Percentiles rank a stretch among this genome's conserved stretches.
Conservation (phyloP, 176 grass and related monocot genomes). For the Elymus sibiricus region DNA sequence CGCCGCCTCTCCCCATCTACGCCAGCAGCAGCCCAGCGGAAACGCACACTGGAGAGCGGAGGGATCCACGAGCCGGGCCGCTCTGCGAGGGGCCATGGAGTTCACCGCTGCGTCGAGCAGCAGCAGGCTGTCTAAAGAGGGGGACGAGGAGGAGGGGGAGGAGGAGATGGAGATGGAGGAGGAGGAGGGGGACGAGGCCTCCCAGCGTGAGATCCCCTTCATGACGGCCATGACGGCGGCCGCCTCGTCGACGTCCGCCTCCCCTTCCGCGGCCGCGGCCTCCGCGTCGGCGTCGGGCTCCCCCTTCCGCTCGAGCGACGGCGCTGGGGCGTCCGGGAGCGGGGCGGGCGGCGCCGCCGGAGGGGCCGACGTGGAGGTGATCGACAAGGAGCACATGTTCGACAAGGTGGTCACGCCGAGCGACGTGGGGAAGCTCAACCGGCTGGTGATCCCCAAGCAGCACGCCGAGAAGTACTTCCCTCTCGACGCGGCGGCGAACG, state of each 20-base stretch:
- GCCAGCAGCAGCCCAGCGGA: neutral
- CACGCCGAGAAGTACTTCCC: constrained; percentile 96
- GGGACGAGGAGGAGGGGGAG: constrained; percentile 16
- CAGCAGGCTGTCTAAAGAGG: constrained; percentile 42
- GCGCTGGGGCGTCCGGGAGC: constrained; percentile 47
- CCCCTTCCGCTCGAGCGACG: constrained; percentile 29
- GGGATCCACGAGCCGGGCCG: neutral
- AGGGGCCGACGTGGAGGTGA: neutral
- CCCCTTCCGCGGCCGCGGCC: constrained; percentile 14
- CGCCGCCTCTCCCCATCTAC: neutral
- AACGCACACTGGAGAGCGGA: neutral
- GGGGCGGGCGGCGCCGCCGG: neutral
- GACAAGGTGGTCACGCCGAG: constrained; percentile 97
- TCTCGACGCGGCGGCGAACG: constrained; percentile 61
- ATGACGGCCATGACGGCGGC: neutral
- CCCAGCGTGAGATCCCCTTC: constrained; percentile 44
- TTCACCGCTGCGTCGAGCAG: constrained; percentile 22
- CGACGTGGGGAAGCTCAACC: constrained; percentile 96
- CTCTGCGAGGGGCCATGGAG: constrained; percentile 23
- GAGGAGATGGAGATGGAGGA: constrained; percentile 1
- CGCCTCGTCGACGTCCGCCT: neutral
- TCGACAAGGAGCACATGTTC: constrained; percentile 98
- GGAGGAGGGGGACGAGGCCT: constrained; percentile 10
- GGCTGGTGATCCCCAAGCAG: constrained; percentile 96
- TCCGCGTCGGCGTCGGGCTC: neutral